Evolutionary conservation across 345 rosid genomes (phyloP).

Genomic region (Populus simonii): DNA sequence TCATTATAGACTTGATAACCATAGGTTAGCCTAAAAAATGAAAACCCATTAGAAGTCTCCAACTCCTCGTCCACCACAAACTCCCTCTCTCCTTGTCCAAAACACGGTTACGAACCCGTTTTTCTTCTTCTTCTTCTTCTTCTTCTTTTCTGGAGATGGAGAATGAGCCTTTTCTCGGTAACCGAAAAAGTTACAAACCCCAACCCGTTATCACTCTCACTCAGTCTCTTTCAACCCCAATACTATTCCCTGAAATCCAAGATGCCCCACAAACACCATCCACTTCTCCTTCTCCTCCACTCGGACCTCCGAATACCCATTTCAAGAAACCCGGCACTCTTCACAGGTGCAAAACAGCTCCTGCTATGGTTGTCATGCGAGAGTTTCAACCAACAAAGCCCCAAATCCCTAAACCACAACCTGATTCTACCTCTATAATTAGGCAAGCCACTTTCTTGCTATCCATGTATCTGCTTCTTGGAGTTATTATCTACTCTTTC

Average conservation of each 20-base stretch:
- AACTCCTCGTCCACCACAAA: neutral
- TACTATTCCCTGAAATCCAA: constrained; percentile 41
- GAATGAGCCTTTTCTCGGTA: constrained; percentile 40
- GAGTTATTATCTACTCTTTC: constrained; percentile 31
- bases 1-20: neutral
- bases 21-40: neutral
- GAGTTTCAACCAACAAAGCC: constrained; percentile 28
- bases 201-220: constrained; percentile 17
- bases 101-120: neutral
- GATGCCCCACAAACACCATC: constrained; percentile 3
- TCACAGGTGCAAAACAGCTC: constrained; percentile 73
- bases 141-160: constrained; percentile 36
- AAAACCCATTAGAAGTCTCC: neutral
- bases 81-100: neutral
- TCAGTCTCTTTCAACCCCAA: constrained; percentile 43
- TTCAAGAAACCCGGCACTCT: constrained; percentile 41
- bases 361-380: constrained; percentile 66
- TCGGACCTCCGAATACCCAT: neutral
- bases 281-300: neutral
- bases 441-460: constrained; percentile 33
- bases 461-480: constrained; percentile 31
- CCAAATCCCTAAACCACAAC: constrained; percentile 23
- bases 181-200: constrained; percentile 32
- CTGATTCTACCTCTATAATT: constrained; percentile 29
- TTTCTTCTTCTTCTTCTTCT: neutral